Conservation (phyloP, 371 early-diverging fungal species). For the Paraphysoderma sedebokerense region DNA sequence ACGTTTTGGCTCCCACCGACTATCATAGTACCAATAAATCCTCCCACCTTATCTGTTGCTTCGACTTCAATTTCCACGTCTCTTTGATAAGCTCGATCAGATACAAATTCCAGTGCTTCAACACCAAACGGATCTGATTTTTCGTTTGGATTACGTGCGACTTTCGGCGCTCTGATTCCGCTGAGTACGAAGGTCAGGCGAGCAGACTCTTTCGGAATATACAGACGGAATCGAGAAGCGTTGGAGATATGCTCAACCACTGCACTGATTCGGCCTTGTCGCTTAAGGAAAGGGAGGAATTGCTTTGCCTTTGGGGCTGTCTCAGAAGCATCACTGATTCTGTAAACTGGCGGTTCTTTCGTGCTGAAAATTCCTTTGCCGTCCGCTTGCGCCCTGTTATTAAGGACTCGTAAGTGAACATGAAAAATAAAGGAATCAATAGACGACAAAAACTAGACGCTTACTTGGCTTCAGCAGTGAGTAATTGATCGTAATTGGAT, state of each 20-base stretch:
- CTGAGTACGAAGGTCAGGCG: slow-evolving; percentile 68
- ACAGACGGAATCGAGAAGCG: slow-evolving; percentile 65
- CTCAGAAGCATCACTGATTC: slow-evolving; percentile 51
- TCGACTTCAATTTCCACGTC: slow-evolving; percentile 81
- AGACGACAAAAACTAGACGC: background rate
- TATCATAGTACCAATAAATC: slow-evolving; percentile 70
- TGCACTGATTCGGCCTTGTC: slow-evolving; percentile 47
- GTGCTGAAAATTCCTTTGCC: slow-evolving; percentile 58
- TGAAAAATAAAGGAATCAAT: too few relatives aligned
- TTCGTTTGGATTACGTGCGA: slow-evolving; percentile 39
- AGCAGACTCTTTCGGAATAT: slow-evolving; percentile 68
- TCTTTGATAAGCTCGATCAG: slow-evolving; percentile 57
- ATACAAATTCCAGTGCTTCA: slow-evolving; percentile 58
- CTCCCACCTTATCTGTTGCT: slow-evolving; percentile 70
- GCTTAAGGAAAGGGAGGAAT: slow-evolving; percentile 65
- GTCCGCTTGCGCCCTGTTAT: slow-evolving; percentile 35
- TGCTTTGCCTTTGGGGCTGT: slow-evolving; percentile 62
- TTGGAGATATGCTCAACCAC: slow-evolving; percentile 75
- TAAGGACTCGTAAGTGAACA: background rate
- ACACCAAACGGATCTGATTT: slow-evolving; percentile 73
- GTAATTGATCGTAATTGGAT: slow-evolving; percentile 62
- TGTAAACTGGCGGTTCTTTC: slow-evolving; percentile 50
- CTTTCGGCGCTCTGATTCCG: slow-evolving; percentile 50
- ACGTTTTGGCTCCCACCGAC: slow-evolving; percentile 42
- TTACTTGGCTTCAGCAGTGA: slow-evolving; percentile 58